Evolutionary conservation across 208 protist species (phyloP), one percentile per base, ranked within the genome.

Genomic region (Balamuthia mandrillaris): DNA sequence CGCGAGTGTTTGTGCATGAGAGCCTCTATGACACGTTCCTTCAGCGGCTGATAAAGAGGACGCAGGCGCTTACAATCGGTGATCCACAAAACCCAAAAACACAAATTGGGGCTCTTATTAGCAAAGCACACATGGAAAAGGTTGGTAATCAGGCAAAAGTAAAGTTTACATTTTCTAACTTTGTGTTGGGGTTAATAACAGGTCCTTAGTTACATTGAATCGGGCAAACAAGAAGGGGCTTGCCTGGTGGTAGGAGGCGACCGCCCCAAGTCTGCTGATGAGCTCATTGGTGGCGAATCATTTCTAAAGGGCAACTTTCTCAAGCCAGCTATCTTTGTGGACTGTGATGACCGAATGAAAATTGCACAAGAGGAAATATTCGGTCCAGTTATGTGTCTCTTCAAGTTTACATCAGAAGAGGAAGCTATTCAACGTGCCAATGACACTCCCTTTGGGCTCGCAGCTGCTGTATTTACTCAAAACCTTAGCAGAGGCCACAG

Each of bases 371-470:
- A 77, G 44, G 95, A 97, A 86, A 91, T 95, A 49, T 97, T 97
- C 85, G 95, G 95, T 29, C 95, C 95, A 6, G 91, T 97, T n/a
- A 88, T 97, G 31, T 90, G 94, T 31, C 87, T 96, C 61, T 94
- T 97, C 90, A 95, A 94, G 86, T 96, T 95, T 86, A 90, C 49
- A 89, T 94, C 88, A 2, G 94, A 96, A 78, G 89, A 93, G 35
- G 94, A 97, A 70, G 95, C 94, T 1, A 91, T 97, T 49, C 60
- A 92, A 33, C 86, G 96, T 24, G 95, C 95, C 35, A 97, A 97
- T 87, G 79, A 86, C n/a, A 95, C 94, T 72, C 88, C 89, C 12
- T 96, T 95, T 89, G 94, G 94, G 49, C 91, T 97, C 41, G 94
- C 94, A 39, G 93, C 91, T 10, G 94, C 93, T 84, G 95, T 96